Evolutionary conservation across 2,329 filamentous ascomycete species (phyloP), one percentile per base, ranked within the genome.

Genomic region (Botrytis galanthina): DNA sequence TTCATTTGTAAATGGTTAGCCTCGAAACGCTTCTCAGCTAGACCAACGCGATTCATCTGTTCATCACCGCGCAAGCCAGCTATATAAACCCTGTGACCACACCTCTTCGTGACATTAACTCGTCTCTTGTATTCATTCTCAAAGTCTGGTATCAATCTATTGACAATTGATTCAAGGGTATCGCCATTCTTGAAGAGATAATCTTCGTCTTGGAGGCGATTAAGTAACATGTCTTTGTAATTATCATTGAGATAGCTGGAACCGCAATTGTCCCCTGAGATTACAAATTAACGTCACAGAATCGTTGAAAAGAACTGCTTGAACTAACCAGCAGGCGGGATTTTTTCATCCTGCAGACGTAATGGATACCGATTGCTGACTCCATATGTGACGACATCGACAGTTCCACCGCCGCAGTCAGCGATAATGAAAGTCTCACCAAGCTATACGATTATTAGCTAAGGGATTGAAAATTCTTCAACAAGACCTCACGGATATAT

Each of bases 371-470:
- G 75, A n/a, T 75, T 76, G 46, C 75, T 76, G 14, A 80, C 76
- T 5, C 75, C 75, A 59, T 81, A 80, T 1, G 79, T 79, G 18
- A 78, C 78, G 9, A 74, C 74, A 67, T 81, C 79, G 14, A 80
- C 78, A 3, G 79, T 81, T 5, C 80, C 79, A 16, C 80, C 78
- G 37, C 79, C 79, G 72, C 75, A 76, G 70, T 79, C 77, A 22
- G 79, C 70, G 22, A 79, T 70, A 12, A 79, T 73, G 35, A 80
- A 77, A 7, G 68, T 72, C 29, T 73, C 73, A 8, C 74, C 75
- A 72, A 72, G 71, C 71, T 22, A 73, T 42, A 72, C 76, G 2
- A 37, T 46, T 32, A 18, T 48, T 22, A 73, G 72, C 26, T 18
- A 59, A 22, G 37, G 10, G 26, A 32, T n/a, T 1, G 35, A 54